phyloP scores from a whole-genome alignment of 163 green algal genomes.

The Chlamydomonas reinhardtii region DNA sequence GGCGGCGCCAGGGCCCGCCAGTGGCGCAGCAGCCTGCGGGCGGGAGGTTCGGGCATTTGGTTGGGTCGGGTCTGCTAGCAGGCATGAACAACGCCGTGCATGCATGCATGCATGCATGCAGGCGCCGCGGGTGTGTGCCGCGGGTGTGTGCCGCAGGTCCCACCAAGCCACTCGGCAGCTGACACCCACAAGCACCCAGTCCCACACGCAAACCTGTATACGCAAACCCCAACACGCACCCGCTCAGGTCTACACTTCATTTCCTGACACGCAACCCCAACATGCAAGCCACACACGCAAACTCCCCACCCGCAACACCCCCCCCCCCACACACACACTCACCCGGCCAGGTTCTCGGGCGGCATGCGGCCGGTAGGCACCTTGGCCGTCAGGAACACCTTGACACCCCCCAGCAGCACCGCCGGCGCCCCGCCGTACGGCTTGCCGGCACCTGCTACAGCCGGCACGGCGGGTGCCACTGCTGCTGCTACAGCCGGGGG shows the following conservation, averaged over 20 bases:
- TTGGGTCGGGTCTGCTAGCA: background rate
- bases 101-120: too few species aligned
- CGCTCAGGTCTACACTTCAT: too few species aligned
- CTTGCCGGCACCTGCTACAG: background rate
- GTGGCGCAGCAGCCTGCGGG: slow-evolving; percentile 13
- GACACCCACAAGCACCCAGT: too few species aligned
- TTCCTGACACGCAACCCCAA: too few species aligned
- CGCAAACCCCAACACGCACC: too few species aligned
- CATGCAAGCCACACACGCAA: too few species aligned
- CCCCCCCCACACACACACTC: background rate
- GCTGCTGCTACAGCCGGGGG: background rate
- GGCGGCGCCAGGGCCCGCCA: background rate
- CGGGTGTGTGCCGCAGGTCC: too few species aligned
- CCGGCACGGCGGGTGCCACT: background rate
- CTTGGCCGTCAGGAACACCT: slow-evolving; percentile 14
- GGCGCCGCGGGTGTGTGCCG: too few species aligned
- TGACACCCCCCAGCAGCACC: slow-evolving; percentile 1
- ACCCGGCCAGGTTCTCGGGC: slow-evolving; percentile 37
- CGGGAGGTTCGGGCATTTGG: background rate
- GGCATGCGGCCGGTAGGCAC: slow-evolving; percentile 28
- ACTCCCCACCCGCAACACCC: too few species aligned
- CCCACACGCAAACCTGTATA: too few species aligned
- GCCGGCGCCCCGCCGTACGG: background rate
- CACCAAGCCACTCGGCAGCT: too few species aligned
- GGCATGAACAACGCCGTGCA: background rate